phyloP scores from a whole-genome alignment of 202 grass and related monocot species.

The Elaeis oleifera region DNA sequence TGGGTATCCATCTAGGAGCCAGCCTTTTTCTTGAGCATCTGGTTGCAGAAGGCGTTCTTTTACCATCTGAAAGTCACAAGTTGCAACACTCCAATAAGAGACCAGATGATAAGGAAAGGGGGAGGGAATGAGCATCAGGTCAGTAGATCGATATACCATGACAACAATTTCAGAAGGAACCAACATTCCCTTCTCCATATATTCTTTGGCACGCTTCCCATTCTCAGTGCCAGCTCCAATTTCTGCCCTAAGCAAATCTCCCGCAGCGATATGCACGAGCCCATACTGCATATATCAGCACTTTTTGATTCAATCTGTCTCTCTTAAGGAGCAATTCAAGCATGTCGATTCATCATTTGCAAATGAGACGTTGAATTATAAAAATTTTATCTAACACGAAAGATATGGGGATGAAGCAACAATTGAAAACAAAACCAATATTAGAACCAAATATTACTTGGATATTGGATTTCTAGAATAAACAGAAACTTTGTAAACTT shows the following conservation, averaged over 20 bases:
- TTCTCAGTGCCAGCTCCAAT: conserved; percentile 67
- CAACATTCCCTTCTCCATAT: conserved; percentile 88
- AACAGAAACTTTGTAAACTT: no score
- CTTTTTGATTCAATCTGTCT: conserved; percentile 13
- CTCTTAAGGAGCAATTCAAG: conserved; percentile 1
- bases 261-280: conserved; percentile 92
- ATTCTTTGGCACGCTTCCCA: conserved; percentile 80
- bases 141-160: conserved; percentile 32
- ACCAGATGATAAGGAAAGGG: background rate
- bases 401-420: no score
- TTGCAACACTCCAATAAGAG: conserved; percentile 1
- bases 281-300: conserved; percentile 56
- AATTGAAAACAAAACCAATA: no score
- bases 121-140: background rate
- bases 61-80: conserved; percentile 50
- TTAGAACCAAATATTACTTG: no score
- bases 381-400: no score
- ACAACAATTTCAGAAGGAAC: conserved; percentile 90
- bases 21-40: conserved; percentile 85
- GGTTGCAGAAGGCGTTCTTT: conserved; percentile 67
- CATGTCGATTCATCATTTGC: background rate
- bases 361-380: no score
- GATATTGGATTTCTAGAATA: no score
- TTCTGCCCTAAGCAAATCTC: conserved; percentile 90
- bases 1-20: conserved; percentile 94